A percentile compares a stretch with the other conserved stretches of the same genome.
phyloP scores from a whole-genome alignment of 2,329 filamentous ascomycete genomes.

The Pseudovirgaria hyperparasitica region DNA sequence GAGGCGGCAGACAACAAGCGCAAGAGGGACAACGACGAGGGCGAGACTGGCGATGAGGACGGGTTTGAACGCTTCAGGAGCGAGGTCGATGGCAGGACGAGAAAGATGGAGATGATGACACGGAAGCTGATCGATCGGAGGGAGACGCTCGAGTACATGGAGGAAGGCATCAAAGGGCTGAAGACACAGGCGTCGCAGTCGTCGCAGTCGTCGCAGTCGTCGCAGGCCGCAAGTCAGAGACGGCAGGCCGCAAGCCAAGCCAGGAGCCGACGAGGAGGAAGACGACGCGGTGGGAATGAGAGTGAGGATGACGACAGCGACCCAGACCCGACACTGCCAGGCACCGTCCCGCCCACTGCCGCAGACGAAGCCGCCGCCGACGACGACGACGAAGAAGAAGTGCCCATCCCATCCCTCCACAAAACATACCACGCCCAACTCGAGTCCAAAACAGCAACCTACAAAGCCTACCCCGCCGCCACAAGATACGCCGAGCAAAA shows the following conservation, averaged over 20 bases:
- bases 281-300: slow-evolving; percentile 15
- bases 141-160: slow-evolving; percentile 31
- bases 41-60: slow-evolving; percentile 25
- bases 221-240: slow-evolving; percentile 11
- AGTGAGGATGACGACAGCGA: too few relatives aligned
- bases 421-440: slow-evolving; percentile 25
- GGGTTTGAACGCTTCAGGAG: slow-evolving; percentile 26
- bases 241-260: slow-evolving; percentile 3
- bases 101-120: slow-evolving; percentile 44
- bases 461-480: slow-evolving; percentile 23
- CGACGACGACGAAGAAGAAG: slow-evolving; percentile 24
- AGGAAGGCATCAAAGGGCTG: slow-evolving; percentile 31
- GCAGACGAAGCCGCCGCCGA: slow-evolving; percentile 16
- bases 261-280: slow-evolving; percentile 1
- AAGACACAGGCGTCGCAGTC: slow-evolving; percentile 21
- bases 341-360: slow-evolving; percentile 18
- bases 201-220: slow-evolving; percentile 20
- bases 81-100: slow-evolving; percentile 39
- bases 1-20: slow-evolving; percentile 16
- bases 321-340: slow-evolving; percentile 23
- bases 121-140: slow-evolving; percentile 45
- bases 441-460: slow-evolving; percentile 30
- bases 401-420: slow-evolving; percentile 20
- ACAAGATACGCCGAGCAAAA: slow-evolving; percentile 46
- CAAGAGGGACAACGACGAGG: slow-evolving; percentile 22